Percentiles rank a stretch among this genome's conserved stretches.
phyloP scores from a whole-genome alignment of 2,329 filamentous ascomycete species.

The Tolypocladium sp. region DNA sequence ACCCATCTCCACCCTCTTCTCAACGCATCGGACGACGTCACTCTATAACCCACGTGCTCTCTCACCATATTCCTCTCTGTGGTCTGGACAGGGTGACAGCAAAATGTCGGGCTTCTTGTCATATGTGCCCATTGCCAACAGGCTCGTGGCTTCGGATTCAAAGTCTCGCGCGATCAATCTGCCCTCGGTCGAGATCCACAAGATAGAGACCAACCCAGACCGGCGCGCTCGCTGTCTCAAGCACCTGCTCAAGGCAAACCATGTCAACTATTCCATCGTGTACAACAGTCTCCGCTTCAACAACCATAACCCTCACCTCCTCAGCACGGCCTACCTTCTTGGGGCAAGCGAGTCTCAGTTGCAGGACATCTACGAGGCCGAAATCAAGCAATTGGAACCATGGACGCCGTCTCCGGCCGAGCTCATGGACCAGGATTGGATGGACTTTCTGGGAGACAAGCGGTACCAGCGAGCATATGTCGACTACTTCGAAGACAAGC shows the following conservation, averaged over 20 bases:
- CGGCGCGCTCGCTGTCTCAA: constrained; percentile 77
- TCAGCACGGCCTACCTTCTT: constrained; percentile 78
- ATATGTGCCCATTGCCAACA: constrained; percentile 19
- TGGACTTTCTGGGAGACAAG: constrained; percentile 69
- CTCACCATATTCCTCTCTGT: neutral
- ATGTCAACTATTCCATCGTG: constrained; percentile 78
- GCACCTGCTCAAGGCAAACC: constrained; percentile 84
- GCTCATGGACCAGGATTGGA: constrained; percentile 76
- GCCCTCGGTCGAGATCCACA: constrained; percentile 62
- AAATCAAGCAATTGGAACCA: constrained; percentile 61
- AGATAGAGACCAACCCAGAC: constrained; percentile 71
- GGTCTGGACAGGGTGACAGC: neutral
- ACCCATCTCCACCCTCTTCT: neutral
- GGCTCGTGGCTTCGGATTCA: constrained; percentile 13
- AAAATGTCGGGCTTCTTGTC: constrained; percentile 25
- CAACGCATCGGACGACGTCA: neutral
- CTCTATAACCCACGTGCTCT: neutral
- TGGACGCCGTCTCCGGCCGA: constrained; percentile 84
- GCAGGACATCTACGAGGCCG: constrained; percentile 70
- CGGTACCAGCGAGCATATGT: constrained; percentile 83
- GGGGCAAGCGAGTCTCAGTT: constrained; percentile 67
- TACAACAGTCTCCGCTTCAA: constrained; percentile 67
- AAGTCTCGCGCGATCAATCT: constrained; percentile 40
- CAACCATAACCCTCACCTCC: constrained; percentile 76
- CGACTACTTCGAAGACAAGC: constrained; percentile 90